These are phyloP conservation scores for Benincasa hispida DNA, from an alignment of 306 rosid genomes.

Conservation along the genomic window DNA sequence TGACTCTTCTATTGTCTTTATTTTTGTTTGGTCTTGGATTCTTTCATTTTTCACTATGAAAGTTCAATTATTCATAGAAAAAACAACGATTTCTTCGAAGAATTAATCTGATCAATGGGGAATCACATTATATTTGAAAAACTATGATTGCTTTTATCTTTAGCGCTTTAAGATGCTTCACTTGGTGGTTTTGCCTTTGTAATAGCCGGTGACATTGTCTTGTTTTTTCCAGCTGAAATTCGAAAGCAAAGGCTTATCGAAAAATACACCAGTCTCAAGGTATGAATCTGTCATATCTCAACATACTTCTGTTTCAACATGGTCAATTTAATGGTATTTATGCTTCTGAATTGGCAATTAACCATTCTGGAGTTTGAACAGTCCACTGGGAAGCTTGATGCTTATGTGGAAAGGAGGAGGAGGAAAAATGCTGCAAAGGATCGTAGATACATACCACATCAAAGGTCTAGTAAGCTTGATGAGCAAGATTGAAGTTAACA, in stretches of 20 bases:
- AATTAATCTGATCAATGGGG: not conserved
- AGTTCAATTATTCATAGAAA: too few relatives aligned
- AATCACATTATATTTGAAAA: not conserved
- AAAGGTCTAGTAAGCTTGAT: conserved; percentile 23
- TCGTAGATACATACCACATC: conserved; percentile 63
- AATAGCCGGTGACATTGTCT: not conserved
- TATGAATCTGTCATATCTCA: conserved; percentile 4
- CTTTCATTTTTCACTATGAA: too few relatives aligned
- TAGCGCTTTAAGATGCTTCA: not conserved
- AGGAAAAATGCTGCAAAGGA: conserved; percentile 81
- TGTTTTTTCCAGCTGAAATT: conserved; percentile 50
- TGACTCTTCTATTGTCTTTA: too few relatives aligned
- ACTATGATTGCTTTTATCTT: not conserved
- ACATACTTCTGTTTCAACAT: not conserved
- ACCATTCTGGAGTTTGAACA: conserved; percentile 8
- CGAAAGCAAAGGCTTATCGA: conserved; percentile 50
- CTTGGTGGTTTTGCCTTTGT: not conserved
- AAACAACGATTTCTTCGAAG: not conserved
- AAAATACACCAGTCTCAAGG: conserved; percentile 65
- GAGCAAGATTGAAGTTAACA: conserved; percentile 10
- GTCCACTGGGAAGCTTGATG: conserved; percentile 64
- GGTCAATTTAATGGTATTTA: not conserved
- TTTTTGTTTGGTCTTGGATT: too few relatives aligned
- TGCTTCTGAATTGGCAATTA: not conserved
- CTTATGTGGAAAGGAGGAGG: conserved; percentile 60